Conservation (phyloP, 306 rosid genomes). For the Macrotyloma uniflorum region DNA sequence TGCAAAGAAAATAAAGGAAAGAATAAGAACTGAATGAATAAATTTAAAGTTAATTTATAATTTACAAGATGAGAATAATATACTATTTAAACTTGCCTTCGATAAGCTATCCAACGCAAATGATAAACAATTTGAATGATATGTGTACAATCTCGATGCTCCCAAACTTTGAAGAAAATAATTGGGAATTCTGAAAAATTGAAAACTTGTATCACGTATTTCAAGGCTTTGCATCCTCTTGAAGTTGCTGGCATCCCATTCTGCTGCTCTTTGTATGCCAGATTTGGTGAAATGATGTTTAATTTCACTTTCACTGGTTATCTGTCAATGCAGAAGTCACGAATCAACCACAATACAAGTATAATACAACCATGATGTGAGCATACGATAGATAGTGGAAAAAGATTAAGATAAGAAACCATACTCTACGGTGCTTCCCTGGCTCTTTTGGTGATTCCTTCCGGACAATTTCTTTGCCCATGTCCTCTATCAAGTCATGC, state of each 20-base stretch:
- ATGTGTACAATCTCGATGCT: background rate
- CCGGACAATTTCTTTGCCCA: constrained; percentile 13
- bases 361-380: no score
- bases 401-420: background rate
- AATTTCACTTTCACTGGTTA: background rate
- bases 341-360: background rate
- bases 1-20: background rate
- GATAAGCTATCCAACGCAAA: background rate
- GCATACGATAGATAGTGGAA: no score
- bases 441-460: background rate
- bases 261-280: background rate
- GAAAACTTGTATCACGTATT: background rate
- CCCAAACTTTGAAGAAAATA: no score
- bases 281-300: background rate
- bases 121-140: background rate
- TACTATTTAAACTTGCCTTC: background rate
- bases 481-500: constrained; percentile 22
- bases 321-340: background rate
- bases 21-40: background rate
- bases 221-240: background rate
- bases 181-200: no score
- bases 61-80: background rate
- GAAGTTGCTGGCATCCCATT: background rate
- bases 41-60: background rate
- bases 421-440: background rate